Evolutionary conservation across 2,329 filamentous ascomycete species (phyloP).

Genomic region (Botrytis deweyae): DNA sequence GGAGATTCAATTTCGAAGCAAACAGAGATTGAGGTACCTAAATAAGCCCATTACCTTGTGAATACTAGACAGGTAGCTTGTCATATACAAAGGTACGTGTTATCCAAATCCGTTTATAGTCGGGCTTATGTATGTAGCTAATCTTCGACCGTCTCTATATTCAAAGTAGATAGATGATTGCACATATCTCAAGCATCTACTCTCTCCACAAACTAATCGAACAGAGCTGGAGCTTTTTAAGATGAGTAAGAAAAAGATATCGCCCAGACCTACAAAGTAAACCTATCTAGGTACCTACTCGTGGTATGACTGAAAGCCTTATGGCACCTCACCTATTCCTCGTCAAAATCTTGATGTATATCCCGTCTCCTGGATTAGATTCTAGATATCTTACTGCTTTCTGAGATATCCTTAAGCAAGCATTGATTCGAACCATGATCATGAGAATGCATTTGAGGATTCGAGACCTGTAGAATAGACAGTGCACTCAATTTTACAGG

Average conservation of each 20-base stretch:
- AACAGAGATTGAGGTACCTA: background rate
- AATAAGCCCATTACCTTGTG: background rate
- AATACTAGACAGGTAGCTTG: background rate
- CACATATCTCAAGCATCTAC: background rate
- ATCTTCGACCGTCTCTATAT: background rate
- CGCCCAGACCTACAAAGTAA: background rate
- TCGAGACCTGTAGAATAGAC: background rate
- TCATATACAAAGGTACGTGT: fast-evolving
- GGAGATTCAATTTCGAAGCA: background rate
- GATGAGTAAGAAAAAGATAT: background rate
- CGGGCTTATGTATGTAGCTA: no score
- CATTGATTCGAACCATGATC: background rate
- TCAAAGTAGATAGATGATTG: background rate
- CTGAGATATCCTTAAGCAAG: background rate
- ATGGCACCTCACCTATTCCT: background rate
- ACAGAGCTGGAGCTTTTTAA: no score
- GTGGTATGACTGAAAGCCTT: background rate
- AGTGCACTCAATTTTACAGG: background rate
- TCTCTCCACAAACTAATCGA: background rate
- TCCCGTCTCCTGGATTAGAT: background rate
- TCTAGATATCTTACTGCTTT: background rate
- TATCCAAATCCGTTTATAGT: background rate
- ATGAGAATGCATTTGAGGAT: background rate
- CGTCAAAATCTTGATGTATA: background rate
- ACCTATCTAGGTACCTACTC: background rate